A percentile compares a stretch with the other conserved stretches of the same genome.
Evolutionary conservation across 768 basidiomycete species (phyloP).

Genomic region (Mycena metata): DNA sequence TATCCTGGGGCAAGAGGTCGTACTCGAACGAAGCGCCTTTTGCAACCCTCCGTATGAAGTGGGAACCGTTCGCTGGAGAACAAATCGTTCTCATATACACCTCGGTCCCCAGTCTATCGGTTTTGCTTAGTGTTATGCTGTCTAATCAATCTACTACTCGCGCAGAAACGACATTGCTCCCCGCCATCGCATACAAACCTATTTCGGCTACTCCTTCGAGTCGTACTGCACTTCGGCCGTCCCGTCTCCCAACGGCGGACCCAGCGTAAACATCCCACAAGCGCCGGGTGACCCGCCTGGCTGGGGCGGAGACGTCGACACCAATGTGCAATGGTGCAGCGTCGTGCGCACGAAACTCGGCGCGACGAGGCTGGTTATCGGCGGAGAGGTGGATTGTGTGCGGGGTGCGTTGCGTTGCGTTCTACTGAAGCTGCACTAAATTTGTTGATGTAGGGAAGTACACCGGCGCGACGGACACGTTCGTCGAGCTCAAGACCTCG

Average conservation of each 20-base stretch:
- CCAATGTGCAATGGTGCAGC: slow-evolving; percentile 92
- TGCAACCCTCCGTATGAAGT: too few species aligned
- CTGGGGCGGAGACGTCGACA: slow-evolving; percentile 88
- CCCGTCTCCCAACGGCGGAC: slow-evolving; percentile 44
- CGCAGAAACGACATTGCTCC: slow-evolving; percentile 75
- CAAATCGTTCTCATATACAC: too few species aligned
- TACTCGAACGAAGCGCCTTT: too few species aligned
- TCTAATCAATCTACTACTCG: background rate
- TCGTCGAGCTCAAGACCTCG: slow-evolving; percentile 92
- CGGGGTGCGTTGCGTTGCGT: slow-evolving; percentile 62
- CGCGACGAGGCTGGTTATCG: slow-evolving; percentile 77
- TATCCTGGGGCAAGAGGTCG: too few species aligned
- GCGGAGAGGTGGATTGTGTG: slow-evolving; percentile 94
- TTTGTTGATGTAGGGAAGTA: slow-evolving; percentile 63
- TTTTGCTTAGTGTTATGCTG: background rate
- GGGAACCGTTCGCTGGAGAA: too few species aligned
- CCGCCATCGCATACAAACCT: slow-evolving; percentile 73
- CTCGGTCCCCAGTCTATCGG: too few species aligned
- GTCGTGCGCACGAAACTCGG: slow-evolving; percentile 90
- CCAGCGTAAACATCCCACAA: slow-evolving; percentile 35
- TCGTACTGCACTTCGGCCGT: slow-evolving; percentile 79
- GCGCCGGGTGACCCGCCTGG: slow-evolving; percentile 56
- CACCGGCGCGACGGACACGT: slow-evolving; percentile 71
- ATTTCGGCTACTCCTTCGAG: slow-evolving; percentile 93
- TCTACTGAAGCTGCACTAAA: slow-evolving; percentile 11